These are phyloP conservation scores for Thalassiosira mediterranea DNA, from an alignment of 352 stramenopile genomes.

Conservation along the genomic window DNA sequence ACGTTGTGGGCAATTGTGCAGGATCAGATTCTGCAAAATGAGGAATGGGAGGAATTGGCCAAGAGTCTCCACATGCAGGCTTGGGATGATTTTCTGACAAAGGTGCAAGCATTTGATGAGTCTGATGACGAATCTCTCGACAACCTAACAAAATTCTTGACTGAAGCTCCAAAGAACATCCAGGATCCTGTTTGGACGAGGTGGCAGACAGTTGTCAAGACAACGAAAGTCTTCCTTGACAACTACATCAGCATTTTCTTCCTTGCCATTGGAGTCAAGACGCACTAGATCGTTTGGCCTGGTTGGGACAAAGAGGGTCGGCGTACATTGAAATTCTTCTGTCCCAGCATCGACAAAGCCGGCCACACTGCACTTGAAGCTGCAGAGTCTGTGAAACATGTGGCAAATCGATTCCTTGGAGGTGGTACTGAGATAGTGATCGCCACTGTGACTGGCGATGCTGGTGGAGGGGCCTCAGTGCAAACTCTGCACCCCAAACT, in stretches of 20 bases:
- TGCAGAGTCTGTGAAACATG: not conserved
- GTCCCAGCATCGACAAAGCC: not conserved
- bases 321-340: not conserved
- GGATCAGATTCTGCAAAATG: constrained; percentile 6
- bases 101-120: not conserved
- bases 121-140: not conserved
- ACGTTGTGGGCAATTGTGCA: not conserved
- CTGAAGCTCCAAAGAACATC: too few relatives aligned
- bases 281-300: not conserved
- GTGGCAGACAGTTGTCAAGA: too few relatives aligned
- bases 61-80: too few relatives aligned
- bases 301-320: not conserved
- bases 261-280: constrained; percentile 12
- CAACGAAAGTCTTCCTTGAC: constrained; percentile 5
- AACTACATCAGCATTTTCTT: constrained; percentile 21
- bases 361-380: not conserved
- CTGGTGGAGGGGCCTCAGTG: constrained; percentile 25
- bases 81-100: not conserved
- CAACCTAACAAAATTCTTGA: too few relatives aligned
- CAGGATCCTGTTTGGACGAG: too few relatives aligned
- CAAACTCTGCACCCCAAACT: constrained; percentile 18
- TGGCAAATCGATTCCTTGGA: not conserved
- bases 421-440: not conserved
- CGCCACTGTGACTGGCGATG: constrained; percentile 13
- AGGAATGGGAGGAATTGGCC: not conserved